Percentiles rank a stretch among this genome's conserved stretches.
Conservation (phyloP, 2,329 filamentous ascomycete species). For the Xylariaceae sp. region DNA sequence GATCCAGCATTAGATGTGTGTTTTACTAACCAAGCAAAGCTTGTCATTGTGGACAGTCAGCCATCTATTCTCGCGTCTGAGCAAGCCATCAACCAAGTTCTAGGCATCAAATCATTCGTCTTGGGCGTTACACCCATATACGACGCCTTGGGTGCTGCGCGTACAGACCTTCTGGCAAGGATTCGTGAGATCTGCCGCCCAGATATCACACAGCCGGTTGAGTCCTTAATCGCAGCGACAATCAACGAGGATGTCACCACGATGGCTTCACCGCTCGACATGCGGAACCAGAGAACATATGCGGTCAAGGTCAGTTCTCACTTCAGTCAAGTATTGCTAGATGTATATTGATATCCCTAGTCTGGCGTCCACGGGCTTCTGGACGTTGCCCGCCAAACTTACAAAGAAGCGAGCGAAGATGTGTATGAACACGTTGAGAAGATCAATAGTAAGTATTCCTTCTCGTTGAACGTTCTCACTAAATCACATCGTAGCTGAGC, state of each 20-base stretch:
- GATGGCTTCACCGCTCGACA: slow-evolving; percentile 70
- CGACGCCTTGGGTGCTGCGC: slow-evolving; percentile 57
- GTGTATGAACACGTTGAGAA: slow-evolving; percentile 62
- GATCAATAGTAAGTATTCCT: slow-evolving; percentile 49
- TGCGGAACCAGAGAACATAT: slow-evolving; percentile 84
- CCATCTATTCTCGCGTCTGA: slow-evolving; percentile 62
- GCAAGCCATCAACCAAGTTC: slow-evolving; percentile 76
- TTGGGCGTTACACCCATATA: slow-evolving; percentile 59
- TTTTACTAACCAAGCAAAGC: slow-evolving; percentile 33
- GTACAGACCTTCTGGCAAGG: slow-evolving; percentile 55
- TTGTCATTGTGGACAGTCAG: slow-evolving; percentile 68
- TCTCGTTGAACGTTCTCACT: neutral
- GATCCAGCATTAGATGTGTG: neutral
- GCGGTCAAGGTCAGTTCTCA: slow-evolving; percentile 72
- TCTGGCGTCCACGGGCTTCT: slow-evolving; percentile 77
- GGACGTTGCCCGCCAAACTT: slow-evolving; percentile 81
- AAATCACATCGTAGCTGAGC: slow-evolving; percentile 33
- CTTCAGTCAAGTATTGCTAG: too few species aligned
- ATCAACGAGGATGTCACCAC: slow-evolving; percentile 79
- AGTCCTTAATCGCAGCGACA: slow-evolving; percentile 56
- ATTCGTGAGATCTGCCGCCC: slow-evolving; percentile 65
- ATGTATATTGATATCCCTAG: too few species aligned
- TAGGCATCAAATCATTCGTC: slow-evolving; percentile 80
- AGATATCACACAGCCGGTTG: slow-evolving; percentile 51
- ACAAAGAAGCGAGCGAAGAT: slow-evolving; percentile 80